These are phyloP conservation scores for Sporothrix humicola DNA, from an alignment of 2,329 filamentous ascomycete species.

Conservation along the genomic window DNA sequence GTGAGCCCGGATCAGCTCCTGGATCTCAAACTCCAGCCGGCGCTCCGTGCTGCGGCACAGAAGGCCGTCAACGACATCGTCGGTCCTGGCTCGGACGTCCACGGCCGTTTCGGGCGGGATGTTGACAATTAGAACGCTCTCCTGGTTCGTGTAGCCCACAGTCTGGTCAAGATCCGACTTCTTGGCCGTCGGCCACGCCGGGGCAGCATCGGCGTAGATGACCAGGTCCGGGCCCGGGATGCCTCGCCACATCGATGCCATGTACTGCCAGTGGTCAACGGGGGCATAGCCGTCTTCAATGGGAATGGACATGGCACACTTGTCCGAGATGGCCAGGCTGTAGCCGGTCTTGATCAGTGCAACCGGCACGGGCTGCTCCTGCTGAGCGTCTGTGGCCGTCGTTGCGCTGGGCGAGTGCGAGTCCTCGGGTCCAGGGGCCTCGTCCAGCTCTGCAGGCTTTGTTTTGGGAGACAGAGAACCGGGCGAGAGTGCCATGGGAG, in stretches of 20 bases:
- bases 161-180: conserved; percentile 26
- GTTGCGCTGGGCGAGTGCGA: background rate
- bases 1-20: conserved; percentile 72
- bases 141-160: conserved; percentile 52
- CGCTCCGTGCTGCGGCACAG: conserved; percentile 73
- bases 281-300: conserved; percentile 79
- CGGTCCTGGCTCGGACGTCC: background rate
- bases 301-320: conserved; percentile 73
- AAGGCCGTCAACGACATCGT: background rate
- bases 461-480: background rate
- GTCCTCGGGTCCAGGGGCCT: too few relatives aligned
- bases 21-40: conserved; percentile 82
- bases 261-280: conserved; percentile 97
- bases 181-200: conserved; percentile 28
- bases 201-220: conserved; percentile 55
- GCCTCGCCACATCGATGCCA: conserved; percentile 90
- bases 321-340: conserved; percentile 78
- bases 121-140: conserved; percentile 60
- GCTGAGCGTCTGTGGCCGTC: background rate
- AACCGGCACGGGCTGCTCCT: conserved; percentile 53
- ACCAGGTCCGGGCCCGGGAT: conserved; percentile 81
- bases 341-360: conserved; percentile 79
- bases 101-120: conserved; percentile 43
- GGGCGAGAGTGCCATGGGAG: conserved; percentile 1
- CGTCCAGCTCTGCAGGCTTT: background rate